Evolutionary conservation across 305 asterid genomes (phyloP).

Genomic region (Plantago coronopus): DNA sequence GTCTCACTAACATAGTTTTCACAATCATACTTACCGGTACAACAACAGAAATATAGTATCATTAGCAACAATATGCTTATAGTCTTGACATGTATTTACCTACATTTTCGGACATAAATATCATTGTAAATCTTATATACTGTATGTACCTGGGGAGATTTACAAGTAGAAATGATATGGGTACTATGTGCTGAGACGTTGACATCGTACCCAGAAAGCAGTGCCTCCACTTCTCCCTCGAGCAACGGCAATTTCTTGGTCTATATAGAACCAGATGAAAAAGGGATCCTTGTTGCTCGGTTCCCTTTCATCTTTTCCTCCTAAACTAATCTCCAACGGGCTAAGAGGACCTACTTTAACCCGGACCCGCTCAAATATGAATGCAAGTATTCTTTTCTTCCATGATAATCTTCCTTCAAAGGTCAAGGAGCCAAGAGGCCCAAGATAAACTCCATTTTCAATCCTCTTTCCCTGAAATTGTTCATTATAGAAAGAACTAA

Average conservation of each 20-base stretch:
- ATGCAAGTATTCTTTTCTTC: slow-evolving; percentile 76
- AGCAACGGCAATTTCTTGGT: slow-evolving; percentile 89
- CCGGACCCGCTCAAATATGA: slow-evolving; percentile 63
- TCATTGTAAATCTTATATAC: no score
- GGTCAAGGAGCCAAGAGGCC: slow-evolving; percentile 64
- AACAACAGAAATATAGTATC: no score
- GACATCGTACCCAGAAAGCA: slow-evolving; percentile 92
- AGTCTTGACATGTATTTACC: no score
- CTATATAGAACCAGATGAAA: slow-evolving; percentile 82
- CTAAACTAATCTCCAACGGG: slow-evolving; percentile 63
- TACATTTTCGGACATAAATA: no score
- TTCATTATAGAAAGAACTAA: neutral
- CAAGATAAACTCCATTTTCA: slow-evolving; percentile 89
- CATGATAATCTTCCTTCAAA: slow-evolving; percentile 87
- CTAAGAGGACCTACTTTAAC: slow-evolving; percentile 68
- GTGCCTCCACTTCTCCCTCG: slow-evolving; percentile 92
- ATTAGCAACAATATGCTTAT: no score
- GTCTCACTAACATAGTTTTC: no score
- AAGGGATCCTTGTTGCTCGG: slow-evolving; percentile 74
- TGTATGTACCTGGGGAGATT: neutral
- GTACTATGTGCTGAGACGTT: slow-evolving; percentile 26
- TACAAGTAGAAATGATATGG: no score
- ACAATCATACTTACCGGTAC: no score
- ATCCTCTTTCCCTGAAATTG: slow-evolving; percentile 67
- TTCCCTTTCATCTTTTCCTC: slow-evolving; percentile 69